Percentiles rank a stretch among this genome's conserved stretches.
These are phyloP conservation scores for Cladosporium cucumerinum DNA, from an alignment of 2,329 filamentous ascomycete genomes.

Conservation along the genomic window DNA sequence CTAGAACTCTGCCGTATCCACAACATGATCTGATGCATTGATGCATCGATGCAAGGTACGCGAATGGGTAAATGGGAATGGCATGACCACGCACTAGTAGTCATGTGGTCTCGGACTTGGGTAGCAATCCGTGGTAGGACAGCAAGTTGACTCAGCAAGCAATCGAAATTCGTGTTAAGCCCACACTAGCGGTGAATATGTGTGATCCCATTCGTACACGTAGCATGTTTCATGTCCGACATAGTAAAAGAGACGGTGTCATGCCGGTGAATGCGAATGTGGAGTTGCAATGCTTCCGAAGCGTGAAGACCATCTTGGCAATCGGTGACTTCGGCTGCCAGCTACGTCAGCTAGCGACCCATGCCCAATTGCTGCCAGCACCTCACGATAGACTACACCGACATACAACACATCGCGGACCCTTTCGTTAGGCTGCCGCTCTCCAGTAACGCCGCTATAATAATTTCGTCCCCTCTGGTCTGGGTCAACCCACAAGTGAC, in stretches of 20 bases:
- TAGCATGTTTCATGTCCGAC: background rate
- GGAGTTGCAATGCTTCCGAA: background rate
- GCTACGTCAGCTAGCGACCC: constrained; percentile 4
- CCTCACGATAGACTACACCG: background rate
- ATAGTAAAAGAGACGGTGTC: background rate
- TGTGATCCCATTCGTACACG: background rate
- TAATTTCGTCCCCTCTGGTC: background rate
- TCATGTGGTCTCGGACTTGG: background rate
- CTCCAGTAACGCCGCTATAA: background rate
- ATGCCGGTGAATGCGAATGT: constrained; percentile 1
- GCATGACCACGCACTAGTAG: background rate
- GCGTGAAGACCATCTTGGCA: constrained; percentile 3
- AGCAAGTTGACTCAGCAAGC: background rate
- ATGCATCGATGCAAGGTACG: background rate
- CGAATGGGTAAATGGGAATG: background rate
- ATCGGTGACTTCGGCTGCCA: background rate
- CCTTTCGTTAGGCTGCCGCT: constrained; percentile 13
- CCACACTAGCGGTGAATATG: background rate
- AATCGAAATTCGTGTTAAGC: background rate
- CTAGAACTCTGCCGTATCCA: constrained; percentile 12
- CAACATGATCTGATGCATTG: constrained; percentile 7
- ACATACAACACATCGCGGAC: constrained; percentile 5
- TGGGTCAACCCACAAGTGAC: background rate
- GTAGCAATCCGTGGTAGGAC: background rate
- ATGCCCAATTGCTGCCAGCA: background rate